Base-by-base conservation (phyloP, 169 alveolate species). In the Perkinsus marinus region DNA sequence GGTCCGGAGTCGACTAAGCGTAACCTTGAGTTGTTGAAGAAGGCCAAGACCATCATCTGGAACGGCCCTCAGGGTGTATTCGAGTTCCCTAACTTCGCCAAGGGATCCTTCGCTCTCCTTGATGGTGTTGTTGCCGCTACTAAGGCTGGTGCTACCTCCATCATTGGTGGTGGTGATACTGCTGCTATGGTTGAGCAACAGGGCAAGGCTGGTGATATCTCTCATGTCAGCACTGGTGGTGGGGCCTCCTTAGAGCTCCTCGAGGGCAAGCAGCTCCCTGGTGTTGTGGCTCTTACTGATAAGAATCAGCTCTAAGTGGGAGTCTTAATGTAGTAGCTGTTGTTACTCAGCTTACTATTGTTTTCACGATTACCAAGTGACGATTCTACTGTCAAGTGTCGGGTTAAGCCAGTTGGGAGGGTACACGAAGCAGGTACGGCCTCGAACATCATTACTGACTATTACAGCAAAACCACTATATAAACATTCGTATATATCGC, bases 191-290 rank as follows among this genome's bases (percentile, higher is more conserved):
- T 98, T 0, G 97, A 97, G 93, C 94, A 94, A 46, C 94, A 96
- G 46, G 98, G 97, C 47, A 94, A 96, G 41, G 95, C 96, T 43
- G 93, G 93, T 57, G 93, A 95, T 89, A 94, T 98, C 91, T 96
- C 99, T 41, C 99, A 98, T 93, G 98, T 98, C 22, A 96, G 99
- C 90, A 98, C 99, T 26, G 99, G 99, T 22, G 99, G 99, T 36
- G 99, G 99, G 0, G 99, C 99, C 16, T 97, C 99, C 6, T 95
- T 98, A n/a, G 99, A 98, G 93, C 96, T 98, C 0, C 95, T 98
- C 89, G 99, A 98, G 94, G 99, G 99, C 91, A 98, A 98, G 93
- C 97, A 94, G 90, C 97, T 98, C 7, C 99, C 99, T 3, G 99
- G 99, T 38, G 98, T 98, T 39, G 96, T 93, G 9, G 97, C 98